Percentiles rank a stretch among this genome's conserved stretches.
phyloP scores from a whole-genome alignment of 2,329 filamentous ascomycete genomes.

The Colletotrichum tamarilloi region DNA sequence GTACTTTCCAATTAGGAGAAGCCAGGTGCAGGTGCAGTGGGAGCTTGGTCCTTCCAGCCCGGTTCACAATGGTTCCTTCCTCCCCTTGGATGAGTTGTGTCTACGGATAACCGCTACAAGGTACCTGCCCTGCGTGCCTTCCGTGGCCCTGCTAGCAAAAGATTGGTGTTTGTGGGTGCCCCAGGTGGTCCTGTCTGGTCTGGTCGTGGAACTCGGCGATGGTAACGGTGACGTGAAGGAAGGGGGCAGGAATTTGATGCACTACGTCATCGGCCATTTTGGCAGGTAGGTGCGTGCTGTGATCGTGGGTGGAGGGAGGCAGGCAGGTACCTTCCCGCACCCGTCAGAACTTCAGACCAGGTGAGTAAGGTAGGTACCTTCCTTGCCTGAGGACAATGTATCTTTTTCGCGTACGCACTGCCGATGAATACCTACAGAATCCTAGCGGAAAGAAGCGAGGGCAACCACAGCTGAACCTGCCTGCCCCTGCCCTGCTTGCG shows the following conservation, averaged over 20 bases:
- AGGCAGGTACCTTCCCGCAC: background rate
- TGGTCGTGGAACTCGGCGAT: constrained; percentile 20
- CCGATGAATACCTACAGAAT: background rate
- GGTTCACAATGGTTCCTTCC: constrained; percentile 3
- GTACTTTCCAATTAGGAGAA: background rate
- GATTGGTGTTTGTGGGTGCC: background rate
- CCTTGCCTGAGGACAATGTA: background rate
- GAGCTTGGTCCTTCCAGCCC: constrained; percentile 25
- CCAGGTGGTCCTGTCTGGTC: background rate
- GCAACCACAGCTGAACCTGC: background rate
- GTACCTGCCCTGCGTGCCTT: background rate
- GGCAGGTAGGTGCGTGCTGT: background rate
- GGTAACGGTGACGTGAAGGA: constrained; percentile 34
- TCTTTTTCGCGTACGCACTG: background rate
- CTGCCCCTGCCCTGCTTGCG: background rate
- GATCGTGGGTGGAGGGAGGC: background rate
- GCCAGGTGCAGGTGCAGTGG: constrained; percentile 6
- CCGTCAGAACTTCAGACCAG: background rate
- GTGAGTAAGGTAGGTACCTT: background rate
- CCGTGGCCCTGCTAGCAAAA: background rate
- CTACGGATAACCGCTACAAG: background rate
- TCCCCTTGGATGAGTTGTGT: background rate
- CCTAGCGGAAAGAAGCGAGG: background rate
- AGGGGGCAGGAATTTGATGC: constrained; percentile 27
- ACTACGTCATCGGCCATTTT: constrained; percentile 24